These are phyloP conservation scores for Priceomyces fermenticarens DNA, from an alignment of 805 yeast genomes.

Conservation along the genomic window DNA sequence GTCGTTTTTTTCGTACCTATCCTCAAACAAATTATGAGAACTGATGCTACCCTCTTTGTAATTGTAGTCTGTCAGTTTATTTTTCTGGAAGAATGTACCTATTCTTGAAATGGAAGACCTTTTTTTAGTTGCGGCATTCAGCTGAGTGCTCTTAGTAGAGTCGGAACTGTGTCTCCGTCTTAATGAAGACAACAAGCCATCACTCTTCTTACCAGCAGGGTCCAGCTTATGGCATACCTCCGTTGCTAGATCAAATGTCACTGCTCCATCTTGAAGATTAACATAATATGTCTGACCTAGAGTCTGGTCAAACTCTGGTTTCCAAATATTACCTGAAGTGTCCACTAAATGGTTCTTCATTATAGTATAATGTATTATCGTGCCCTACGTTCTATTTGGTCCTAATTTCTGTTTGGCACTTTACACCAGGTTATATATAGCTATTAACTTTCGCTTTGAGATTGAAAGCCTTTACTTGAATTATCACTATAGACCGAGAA, in stretches of 20 bases:
- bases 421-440: too few species aligned
- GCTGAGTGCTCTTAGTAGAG: background rate
- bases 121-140: conserved; percentile 3
- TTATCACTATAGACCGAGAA: too few species aligned
- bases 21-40: background rate
- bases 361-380: too few species aligned
- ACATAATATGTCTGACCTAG: conserved; percentile 41
- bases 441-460: too few species aligned
- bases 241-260: conserved; percentile 44
- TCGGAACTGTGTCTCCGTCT: conserved; percentile 3
- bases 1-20: background rate
- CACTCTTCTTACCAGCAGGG: conserved; percentile 1
- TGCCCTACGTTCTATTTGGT: too few species aligned
- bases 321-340: conserved; percentile 11
- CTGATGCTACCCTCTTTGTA: background rate
- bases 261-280: conserved; percentile 27
- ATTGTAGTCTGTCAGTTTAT: too few species aligned
- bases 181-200: background rate
- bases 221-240: conserved; percentile 29
- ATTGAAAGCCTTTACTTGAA: too few species aligned
- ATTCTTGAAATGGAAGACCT: conserved; percentile 6
- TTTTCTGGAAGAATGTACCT: conserved; percentile 11
- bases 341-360: conserved; percentile 1
- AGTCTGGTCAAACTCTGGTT: conserved; percentile 30
- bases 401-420: too few species aligned